Percentiles rank a stretch among this genome's conserved stretches.
These are phyloP conservation scores for Mariannaea elegans DNA, from an alignment of 2,329 filamentous ascomycete genomes.

Conservation along the genomic window DNA sequence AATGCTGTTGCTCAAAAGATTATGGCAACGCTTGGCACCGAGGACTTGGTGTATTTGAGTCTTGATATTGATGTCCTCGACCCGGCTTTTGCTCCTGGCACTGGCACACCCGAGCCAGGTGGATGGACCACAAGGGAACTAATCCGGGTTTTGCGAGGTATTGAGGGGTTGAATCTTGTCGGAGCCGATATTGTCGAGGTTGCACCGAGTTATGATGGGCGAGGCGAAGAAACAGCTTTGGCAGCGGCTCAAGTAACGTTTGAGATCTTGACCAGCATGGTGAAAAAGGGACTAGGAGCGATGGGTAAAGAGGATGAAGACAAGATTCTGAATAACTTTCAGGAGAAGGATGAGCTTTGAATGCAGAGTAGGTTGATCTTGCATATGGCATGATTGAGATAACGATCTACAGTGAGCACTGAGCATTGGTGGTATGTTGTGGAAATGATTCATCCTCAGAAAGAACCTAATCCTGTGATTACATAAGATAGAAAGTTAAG, in stretches of 20 bases:
- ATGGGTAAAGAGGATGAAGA: not conserved
- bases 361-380: too few species aligned
- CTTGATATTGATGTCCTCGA: slow-evolving; percentile 83
- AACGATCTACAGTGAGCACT: too few species aligned
- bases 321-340: not conserved
- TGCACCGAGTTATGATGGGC: slow-evolving; percentile 80
- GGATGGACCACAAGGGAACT: slow-evolving; percentile 87
- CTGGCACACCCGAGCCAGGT: slow-evolving; percentile 83
- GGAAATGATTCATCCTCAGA: too few species aligned
- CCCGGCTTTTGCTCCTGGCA: slow-evolving; percentile 68
- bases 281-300: not conserved
- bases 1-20: slow-evolving; percentile 73
- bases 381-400: too few species aligned
- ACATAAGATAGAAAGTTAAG: too few species aligned
- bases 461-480: too few species aligned
- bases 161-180: slow-evolving; percentile 82
- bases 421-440: too few species aligned
- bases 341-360: not conserved
- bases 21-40: slow-evolving; percentile 69
- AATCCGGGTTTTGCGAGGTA: slow-evolving; percentile 78
- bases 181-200: slow-evolving; percentile 89
- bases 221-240: slow-evolving; percentile 78
- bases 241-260: slow-evolving; percentile 83
- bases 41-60: slow-evolving; percentile 77
- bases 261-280: slow-evolving; percentile 70